Evolutionary conservation across 495 filamentous ascomycete genomes (phyloP).

Genomic region (Lasiosphaeria miniovina): DNA sequence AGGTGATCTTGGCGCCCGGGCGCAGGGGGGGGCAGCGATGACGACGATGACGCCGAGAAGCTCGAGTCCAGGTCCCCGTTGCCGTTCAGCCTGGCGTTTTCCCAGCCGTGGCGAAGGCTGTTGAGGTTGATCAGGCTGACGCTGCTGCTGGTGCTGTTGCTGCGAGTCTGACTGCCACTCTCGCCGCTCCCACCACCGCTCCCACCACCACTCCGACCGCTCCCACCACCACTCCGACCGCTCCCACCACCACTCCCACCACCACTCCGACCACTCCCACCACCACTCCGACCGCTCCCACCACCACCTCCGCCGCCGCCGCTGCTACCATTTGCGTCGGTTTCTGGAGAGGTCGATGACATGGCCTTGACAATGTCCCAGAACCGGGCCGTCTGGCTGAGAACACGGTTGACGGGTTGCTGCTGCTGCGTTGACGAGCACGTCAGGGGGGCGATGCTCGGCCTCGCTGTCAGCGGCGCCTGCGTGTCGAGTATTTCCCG

Average conservation of each 20-base stretch:
- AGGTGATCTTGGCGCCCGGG: slow-evolving; percentile 5
- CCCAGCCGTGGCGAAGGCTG: no score
- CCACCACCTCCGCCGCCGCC: neutral
- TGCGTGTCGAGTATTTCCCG: slow-evolving; percentile 6
- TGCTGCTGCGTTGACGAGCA: slow-evolving; percentile 7
- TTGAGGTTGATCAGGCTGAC: slow-evolving; percentile 7
- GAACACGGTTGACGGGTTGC: slow-evolving; percentile 11
- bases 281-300: neutral
- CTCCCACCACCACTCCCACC: neutral
- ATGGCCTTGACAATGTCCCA: slow-evolving; percentile 14
- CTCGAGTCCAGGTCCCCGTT: slow-evolving; percentile 2
- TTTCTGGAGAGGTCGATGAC: slow-evolving; percentile 4
- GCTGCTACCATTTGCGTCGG: neutral
- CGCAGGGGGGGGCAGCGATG: neutral
- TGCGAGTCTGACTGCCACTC: neutral
- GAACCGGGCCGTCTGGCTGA: slow-evolving; percentile 9
- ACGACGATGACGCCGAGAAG: slow-evolving; percentile 3
- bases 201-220: neutral
- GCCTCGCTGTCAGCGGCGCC: slow-evolving; percentile 5
- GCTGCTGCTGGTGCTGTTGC: slow-evolving; percentile 1
- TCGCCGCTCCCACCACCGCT: neutral
- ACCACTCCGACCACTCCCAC: neutral
- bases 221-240: neutral
- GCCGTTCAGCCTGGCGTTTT: no score
- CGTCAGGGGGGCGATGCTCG: slow-evolving; percentile 4